phyloP scores from a whole-genome alignment of 345 rosid species.

The Raphanus sativus region DNA sequence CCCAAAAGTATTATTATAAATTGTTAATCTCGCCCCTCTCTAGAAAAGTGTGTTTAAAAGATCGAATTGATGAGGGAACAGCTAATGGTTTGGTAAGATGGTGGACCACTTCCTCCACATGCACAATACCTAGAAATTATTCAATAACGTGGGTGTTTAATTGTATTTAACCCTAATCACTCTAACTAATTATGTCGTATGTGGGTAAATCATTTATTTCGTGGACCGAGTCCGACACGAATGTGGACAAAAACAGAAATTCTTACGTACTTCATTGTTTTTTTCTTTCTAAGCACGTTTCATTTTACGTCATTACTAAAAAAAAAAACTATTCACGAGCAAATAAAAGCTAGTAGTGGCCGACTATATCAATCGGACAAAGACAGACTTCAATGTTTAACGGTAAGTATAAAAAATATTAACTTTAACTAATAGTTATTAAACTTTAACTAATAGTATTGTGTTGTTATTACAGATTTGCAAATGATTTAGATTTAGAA shows the following conservation, averaged over 20 bases:
- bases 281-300: neutral
- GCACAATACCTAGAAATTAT: neutral
- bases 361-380: neutral
- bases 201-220: neutral
- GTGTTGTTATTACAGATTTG: neutral
- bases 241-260: neutral
- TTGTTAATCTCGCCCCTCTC: neutral
- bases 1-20: neutral
- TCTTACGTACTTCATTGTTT: neutral
- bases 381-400: neutral
- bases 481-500: neutral
- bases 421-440: neutral
- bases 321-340: neutral
- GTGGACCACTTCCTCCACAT: slow-evolving; percentile 1
- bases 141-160: neutral
- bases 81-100: neutral
- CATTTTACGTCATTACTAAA: neutral
- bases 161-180: neutral
- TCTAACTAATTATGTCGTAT: neutral
- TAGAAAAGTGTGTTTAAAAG: neutral
- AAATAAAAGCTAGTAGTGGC: neutral
- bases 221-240: neutral
- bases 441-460: neutral
- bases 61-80: neutral
- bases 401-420: neutral